phyloP scores from a whole-genome alignment of 1,139 yeast species.

The Maudiozyma humilis region DNA sequence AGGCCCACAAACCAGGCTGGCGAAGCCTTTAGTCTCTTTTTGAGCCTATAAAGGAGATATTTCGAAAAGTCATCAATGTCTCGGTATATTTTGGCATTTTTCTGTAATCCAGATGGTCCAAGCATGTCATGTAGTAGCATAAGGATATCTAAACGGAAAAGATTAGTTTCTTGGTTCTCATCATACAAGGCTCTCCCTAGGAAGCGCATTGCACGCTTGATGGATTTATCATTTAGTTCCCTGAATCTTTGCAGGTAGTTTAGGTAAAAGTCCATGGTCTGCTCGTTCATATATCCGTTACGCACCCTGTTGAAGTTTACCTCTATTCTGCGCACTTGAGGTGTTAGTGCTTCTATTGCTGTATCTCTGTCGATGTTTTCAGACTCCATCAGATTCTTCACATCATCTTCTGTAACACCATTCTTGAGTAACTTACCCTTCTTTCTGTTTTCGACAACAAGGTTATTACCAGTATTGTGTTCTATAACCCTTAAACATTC shows the following conservation, averaged over 20 bases:
- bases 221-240: slow-evolving; percentile 53
- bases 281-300: slow-evolving; percentile 34
- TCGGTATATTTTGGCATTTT: slow-evolving; percentile 36
- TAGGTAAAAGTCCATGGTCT: slow-evolving; percentile 33
- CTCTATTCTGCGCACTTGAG: slow-evolving; percentile 30
- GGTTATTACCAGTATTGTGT: slow-evolving; percentile 52
- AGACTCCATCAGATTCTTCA: slow-evolving; percentile 39
- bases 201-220: slow-evolving; percentile 59
- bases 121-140: slow-evolving; percentile 42
- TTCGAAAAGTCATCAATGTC: slow-evolving; percentile 61
- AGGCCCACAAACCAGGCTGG: slow-evolving; percentile 60
- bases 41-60: slow-evolving; percentile 60
- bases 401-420: slow-evolving; percentile 23
- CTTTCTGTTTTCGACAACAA: slow-evolving; percentile 47
- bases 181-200: slow-evolving; percentile 66
- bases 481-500: slow-evolving; percentile 62
- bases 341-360: slow-evolving; percentile 30
- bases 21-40: slow-evolving; percentile 41
- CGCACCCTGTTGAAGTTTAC: slow-evolving; percentile 44
- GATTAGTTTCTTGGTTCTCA: slow-evolving; percentile 49
- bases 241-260: slow-evolving; percentile 41
- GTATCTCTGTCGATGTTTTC: slow-evolving; percentile 39
- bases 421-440: slow-evolving; percentile 22
- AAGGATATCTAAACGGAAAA: slow-evolving; percentile 72
- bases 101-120: slow-evolving; percentile 32